These are phyloP conservation scores for Penstemon newberryi DNA, from an alignment of 257 asterid species.

Conservation along the genomic window DNA sequence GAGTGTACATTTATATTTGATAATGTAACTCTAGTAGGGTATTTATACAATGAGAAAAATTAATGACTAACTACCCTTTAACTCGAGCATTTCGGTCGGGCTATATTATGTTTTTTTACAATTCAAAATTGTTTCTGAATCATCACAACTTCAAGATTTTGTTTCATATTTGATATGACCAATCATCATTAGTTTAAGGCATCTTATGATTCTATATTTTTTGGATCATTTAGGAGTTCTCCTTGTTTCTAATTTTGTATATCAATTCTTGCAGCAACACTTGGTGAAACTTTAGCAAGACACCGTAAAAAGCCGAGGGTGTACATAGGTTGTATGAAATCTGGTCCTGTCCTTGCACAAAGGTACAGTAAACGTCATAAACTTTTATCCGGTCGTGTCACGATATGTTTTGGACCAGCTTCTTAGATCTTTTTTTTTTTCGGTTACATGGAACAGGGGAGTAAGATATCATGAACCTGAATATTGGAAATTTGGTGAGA, in stretches of 20 bases:
- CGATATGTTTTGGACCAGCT: not conserved
- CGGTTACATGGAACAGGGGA: slow-evolving; percentile 53
- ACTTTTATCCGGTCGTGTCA: not conserved
- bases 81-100: too few relatives aligned
- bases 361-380: slow-evolving; percentile 42
- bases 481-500: slow-evolving; percentile 2
- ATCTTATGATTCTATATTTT: too few relatives aligned
- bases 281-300: slow-evolving; percentile 73
- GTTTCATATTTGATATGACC: too few relatives aligned
- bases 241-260: not conserved
- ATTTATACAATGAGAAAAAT: too few relatives aligned
- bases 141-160: too few relatives aligned
- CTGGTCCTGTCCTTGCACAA: slow-evolving; percentile 92
- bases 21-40: too few relatives aligned
- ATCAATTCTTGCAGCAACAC: slow-evolving; percentile 61
- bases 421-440: slow-evolving; percentile 8
- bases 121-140: too few relatives aligned
- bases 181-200: too few relatives aligned
- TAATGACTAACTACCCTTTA: too few relatives aligned
- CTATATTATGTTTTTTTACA: not conserved
- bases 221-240: not conserved
- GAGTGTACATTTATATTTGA: too few relatives aligned
- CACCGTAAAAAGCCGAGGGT: slow-evolving; percentile 67
- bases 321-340: slow-evolving; percentile 91
- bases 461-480: slow-evolving; percentile 95